Evolutionary conservation across 2,329 filamentous ascomycete genomes (phyloP).

Genomic region (Immersiporthe knoxdaviesiana): DNA sequence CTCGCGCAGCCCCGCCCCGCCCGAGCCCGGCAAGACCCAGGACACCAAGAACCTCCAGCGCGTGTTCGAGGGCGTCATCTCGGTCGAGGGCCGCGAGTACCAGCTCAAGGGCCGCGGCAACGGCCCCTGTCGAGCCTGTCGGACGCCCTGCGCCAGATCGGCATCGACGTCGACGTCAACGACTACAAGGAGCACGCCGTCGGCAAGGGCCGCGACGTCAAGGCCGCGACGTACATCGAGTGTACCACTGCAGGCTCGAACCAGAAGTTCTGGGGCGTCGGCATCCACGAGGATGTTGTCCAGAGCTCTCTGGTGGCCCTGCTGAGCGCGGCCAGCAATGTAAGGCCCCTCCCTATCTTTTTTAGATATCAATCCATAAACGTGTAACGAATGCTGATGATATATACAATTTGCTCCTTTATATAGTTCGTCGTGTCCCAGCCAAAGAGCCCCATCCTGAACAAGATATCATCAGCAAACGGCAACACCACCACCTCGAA

Average conservation of each 20-base stretch:
- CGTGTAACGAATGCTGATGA: too few relatives aligned
- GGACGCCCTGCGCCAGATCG: conserved; percentile 75
- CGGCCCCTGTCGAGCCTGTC: conserved; percentile 86
- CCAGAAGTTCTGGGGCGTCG: conserved; percentile 85
- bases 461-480: conserved; percentile 19
- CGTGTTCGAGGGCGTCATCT: conserved; percentile 82
- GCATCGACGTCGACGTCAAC: conserved; percentile 85
- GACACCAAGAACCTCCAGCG: conserved; percentile 79
- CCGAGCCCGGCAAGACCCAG: conserved; percentile 69
- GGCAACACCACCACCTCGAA: conserved; percentile 32
- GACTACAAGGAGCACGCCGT: conserved; percentile 98
- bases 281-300: conserved; percentile 90
- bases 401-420: neutral
- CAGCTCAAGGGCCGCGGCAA: conserved; percentile 80
- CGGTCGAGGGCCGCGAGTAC: conserved; percentile 80
- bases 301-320: conserved; percentile 87
- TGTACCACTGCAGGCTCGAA: conserved; percentile 71
- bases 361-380: too few relatives aligned
- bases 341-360: conserved; percentile 59
- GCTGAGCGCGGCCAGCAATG: conserved; percentile 81
- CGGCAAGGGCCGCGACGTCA: conserved; percentile 77
- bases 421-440: conserved; percentile 72
- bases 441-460: conserved; percentile 68
- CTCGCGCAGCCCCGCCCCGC: conserved; percentile 72
- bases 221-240: conserved; percentile 95